Evolutionary conservation across 2,329 filamentous ascomycete species (phyloP).

Genomic region (Clarireedia homoeocarpa): DNA sequence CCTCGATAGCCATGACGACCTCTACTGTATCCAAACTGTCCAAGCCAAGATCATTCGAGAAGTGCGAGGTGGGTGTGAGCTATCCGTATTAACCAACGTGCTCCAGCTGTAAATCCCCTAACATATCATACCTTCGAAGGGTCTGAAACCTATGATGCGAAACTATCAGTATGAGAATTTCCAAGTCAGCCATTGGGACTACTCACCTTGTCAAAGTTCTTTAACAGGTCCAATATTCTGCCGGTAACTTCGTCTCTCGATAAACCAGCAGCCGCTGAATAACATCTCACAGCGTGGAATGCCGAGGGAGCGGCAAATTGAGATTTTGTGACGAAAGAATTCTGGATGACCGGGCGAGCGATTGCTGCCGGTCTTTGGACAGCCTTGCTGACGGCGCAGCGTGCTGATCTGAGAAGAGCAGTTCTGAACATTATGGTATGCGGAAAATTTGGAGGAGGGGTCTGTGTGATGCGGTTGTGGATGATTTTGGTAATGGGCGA

Average conservation of each 20-base stretch:
- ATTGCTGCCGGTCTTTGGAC: slow-evolving; percentile 44
- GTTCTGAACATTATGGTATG: slow-evolving; percentile 75
- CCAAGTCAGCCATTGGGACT: neutral
- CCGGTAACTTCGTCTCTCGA: slow-evolving; percentile 80
- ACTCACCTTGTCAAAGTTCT: slow-evolving; percentile 93
- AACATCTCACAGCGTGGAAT: slow-evolving; percentile 69
- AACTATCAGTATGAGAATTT: slow-evolving; percentile 17
- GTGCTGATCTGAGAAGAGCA: slow-evolving; percentile 71
- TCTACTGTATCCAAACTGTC: slow-evolving; percentile 98
- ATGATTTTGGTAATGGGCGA: slow-evolving; percentile 3
- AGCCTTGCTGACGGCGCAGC: slow-evolving; percentile 40
- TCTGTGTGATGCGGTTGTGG: slow-evolving; percentile 2
- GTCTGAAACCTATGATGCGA: slow-evolving; percentile 53
- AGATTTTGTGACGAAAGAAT: slow-evolving; percentile 53
- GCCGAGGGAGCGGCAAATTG: slow-evolving; percentile 57
- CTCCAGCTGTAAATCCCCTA: neutral
- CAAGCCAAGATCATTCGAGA: slow-evolving; percentile 92
- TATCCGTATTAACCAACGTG: slow-evolving; percentile 34
- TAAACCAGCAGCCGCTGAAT: slow-evolving; percentile 75
- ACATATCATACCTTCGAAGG: slow-evolving; percentile 46
- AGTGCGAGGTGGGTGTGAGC: slow-evolving; percentile 81
- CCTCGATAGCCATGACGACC: slow-evolving; percentile 99
- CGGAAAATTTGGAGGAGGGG: slow-evolving; percentile 12
- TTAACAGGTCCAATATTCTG: slow-evolving; percentile 83
- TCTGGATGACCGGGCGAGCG: slow-evolving; percentile 51